Base-by-base conservation (phyloP, 2,329 filamentous ascomycete species). In the Capronia coronata region DNA sequence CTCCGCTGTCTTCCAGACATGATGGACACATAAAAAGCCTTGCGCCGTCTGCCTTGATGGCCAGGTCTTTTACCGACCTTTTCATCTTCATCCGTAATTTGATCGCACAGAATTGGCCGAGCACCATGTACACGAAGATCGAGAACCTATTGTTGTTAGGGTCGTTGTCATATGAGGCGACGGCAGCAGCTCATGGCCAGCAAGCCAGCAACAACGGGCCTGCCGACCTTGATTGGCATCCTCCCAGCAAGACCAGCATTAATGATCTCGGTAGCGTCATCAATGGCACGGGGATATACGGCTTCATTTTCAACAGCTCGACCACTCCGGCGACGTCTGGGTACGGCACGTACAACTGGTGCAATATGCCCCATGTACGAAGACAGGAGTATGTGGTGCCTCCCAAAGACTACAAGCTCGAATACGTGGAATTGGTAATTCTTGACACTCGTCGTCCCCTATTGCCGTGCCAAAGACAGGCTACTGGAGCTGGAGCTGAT, bases 361-460 rank as follows among this genome's bases (percentile, higher is more conserved):
- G 87, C 67, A 90, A 93, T 62, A 93, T 93, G 86, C 87, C 87
- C 1, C 87, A 91, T 68, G 83, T 86, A n/a, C 76, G 86, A 25
- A 68, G 65, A 18, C 66, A 67, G 11, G 84, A 87, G 61, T 93
- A 93, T 62, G 65, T 74, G 11, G 73, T 67, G 52, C 70, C 76
- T 0, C 60, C 69, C 1, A 56, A 67, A 0, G 76, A 76, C n/a
- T 88, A 79, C 62, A 71, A 81, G 59, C 69, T 93, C 43, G 69
- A 76, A 60, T 91, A 90, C 63, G 86, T 91, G 6, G 86, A 91
- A 68, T 70, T 90, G 60, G 80, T 86, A 67, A n/a, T 11, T 5
- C 8, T 41, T 41, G 3, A 8, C 22, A 18, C 27, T 19, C 10
- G 21, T 43, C 3, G 3, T 43, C 7, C 27, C n/a, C 27, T 25